These are phyloP conservation scores for Talaromyces proteolyticus DNA, from an alignment of 495 filamentous ascomycete genomes.

Conservation along the genomic window DNA sequence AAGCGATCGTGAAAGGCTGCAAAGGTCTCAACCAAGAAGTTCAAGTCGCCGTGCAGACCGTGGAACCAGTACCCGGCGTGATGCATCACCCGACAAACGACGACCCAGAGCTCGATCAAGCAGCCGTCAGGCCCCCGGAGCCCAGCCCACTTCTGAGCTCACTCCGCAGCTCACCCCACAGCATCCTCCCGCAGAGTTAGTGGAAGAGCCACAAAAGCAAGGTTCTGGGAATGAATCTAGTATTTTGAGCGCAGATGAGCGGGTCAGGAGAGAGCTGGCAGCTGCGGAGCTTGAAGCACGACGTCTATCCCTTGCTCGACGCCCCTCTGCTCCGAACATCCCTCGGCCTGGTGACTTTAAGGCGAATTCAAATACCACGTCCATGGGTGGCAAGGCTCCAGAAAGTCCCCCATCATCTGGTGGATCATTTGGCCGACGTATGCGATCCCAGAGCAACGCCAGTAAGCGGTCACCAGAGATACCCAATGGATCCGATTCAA, in stretches of 20 bases:
- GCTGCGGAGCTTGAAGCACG: conserved; percentile 84
- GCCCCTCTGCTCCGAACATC: conserved; percentile 74
- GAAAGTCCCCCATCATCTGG: conserved; percentile 28
- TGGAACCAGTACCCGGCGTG: conserved; percentile 31
- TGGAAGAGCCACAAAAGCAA: conserved; percentile 9
- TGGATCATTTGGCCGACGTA: conserved; percentile 38
- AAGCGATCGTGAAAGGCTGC: conserved; percentile 55
- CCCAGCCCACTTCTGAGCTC: conserved; percentile 11
- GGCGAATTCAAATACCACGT: conserved; percentile 30
- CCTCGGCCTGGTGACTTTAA: conserved; percentile 65
- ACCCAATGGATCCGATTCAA: conserved; percentile 37
- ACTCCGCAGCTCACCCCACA: conserved; percentile 10
- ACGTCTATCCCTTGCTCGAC: conserved; percentile 71
- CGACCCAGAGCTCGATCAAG: conserved; percentile 39
- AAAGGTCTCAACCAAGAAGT: conserved; percentile 55
- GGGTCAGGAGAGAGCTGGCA: conserved; percentile 65
- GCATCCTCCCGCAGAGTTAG: conserved; percentile 3
- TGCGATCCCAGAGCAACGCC: conserved; percentile 23
- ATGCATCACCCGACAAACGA: conserved; percentile 40
- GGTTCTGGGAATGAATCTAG: conserved; percentile 12
- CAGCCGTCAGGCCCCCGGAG: conserved; percentile 31
- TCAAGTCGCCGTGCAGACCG: conserved; percentile 40
- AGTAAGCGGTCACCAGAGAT: conserved; percentile 42
- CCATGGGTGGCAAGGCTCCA: conserved; percentile 10
- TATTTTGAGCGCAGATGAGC: conserved; percentile 26